Conservation (phyloP, 176 grass and related monocot genomes). For the Dendrocalamus sinicus region DNA sequence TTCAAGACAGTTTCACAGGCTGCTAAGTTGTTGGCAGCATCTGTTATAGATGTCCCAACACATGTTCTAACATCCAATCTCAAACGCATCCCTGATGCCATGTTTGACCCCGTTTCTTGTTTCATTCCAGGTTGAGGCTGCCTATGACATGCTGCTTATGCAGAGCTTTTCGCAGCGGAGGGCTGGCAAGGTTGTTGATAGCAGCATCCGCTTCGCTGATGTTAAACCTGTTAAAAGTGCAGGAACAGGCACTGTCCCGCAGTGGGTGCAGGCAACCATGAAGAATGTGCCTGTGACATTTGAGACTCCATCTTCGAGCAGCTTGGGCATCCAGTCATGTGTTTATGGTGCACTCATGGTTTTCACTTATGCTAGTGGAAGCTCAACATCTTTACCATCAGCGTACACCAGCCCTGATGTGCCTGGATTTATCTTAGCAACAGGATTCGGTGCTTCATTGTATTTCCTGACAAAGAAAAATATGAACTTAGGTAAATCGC, state of each 20-base stretch:
- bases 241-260: constrained; percentile 47
- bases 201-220: constrained; percentile 84
- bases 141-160: constrained; percentile 95
- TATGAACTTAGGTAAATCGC: constrained; percentile 72
- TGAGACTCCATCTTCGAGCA: constrained; percentile 64
- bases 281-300: constrained; percentile 74
- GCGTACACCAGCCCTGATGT: constrained; percentile 71
- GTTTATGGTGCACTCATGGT: constrained; percentile 88
- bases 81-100: constrained; percentile 1
- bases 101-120: constrained; percentile 30
- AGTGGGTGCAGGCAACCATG: constrained; percentile 77
- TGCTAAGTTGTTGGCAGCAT: constrained; percentile 34
- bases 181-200: constrained; percentile 87
- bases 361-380: constrained; percentile 83
- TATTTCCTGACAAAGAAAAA: constrained; percentile 97
- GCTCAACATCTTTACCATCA: constrained; percentile 61
- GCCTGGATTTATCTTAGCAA: constrained; percentile 81
- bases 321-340: constrained; percentile 74
- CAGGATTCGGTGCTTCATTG: constrained; percentile 82
- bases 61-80: constrained; percentile 1
- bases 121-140: constrained; percentile 81
- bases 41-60: neutral
- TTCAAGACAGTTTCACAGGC: constrained; percentile 29
- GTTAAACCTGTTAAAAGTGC: constrained; percentile 73
- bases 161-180: constrained; percentile 78